Evolutionary conservation across 352 stramenopile species (phyloP), one percentile per base, ranked within the genome.

Genomic region (Phytophthora brassicae): DNA sequence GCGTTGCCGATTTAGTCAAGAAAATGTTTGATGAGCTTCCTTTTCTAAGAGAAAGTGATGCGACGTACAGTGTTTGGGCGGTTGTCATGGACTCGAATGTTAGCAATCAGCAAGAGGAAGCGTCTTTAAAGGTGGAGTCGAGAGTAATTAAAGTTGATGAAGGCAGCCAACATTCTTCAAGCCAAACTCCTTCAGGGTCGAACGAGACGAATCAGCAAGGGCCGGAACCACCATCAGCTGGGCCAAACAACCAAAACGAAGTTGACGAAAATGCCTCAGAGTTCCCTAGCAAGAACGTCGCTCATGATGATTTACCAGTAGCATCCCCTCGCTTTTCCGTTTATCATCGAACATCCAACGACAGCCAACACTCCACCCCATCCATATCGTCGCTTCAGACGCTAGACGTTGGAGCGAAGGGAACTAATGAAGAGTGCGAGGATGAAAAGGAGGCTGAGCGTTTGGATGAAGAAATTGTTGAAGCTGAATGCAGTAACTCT

Each of bases 1-100:
- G 19, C n/a, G 20, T 81, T 2, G 20, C 41, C 0, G 78, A 85
- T 26, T 44, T 92, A 19, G 33, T 81, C 8, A 77, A 69, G 50
- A 89, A 79, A 17, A 50, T 90, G 57, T 49, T 66, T n/a, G 75
- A 88, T 1, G 79, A 92, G 28, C 49, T 86, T 3, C 56, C 66
- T 17, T 29, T 55, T 4, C 42, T 81, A 14, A 46, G 43, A 22
- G 52, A 50, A 2, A 29, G 16, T 7, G 65, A 50, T n/a, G 66
- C 71, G 5, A 53, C n/a, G 28, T 89, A 84, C 45, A 74, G 50
- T 1, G 60, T 82, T 9, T 81, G 77, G 74, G 74, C 68, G 19
- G 57, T 89, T 17, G 6, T 69, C 19, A 48, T 58, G 20, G 11
- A 20, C 2, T 54, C 23, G 17, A 60, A 24, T 36, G 16, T 13